phyloP scores from a whole-genome alignment of 345 rosid genomes.

The Lepidium africanum region DNA sequence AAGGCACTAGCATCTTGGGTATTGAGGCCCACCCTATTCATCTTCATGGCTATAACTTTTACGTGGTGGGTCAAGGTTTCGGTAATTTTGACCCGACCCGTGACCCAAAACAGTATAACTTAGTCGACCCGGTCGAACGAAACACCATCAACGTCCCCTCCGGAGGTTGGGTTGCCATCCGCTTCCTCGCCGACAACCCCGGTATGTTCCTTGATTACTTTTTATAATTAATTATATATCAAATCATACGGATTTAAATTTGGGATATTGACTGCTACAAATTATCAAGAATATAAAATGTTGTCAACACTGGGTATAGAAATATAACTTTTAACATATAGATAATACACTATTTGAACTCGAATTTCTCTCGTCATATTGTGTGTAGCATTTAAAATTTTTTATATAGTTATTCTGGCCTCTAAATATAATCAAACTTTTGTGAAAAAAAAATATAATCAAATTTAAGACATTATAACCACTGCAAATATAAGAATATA shows the following conservation, averaged over 20 bases:
- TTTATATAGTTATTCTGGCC: no score
- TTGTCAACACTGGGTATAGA: no score
- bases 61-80: constrained; percentile 67
- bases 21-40: constrained; percentile 79
- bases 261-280: neutral
- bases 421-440: no score
- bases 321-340: no score
- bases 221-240: neutral
- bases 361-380: no score
- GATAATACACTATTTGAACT: no score
- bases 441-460: no score
- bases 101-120: constrained; percentile 54
- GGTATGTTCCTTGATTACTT: constrained; percentile 30
- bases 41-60: constrained; percentile 69
- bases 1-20: constrained; percentile 66
- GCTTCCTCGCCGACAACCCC: constrained; percentile 69
- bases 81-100: constrained; percentile 53
- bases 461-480: no score
- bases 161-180: constrained; percentile 70
- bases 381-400: no score
- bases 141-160: constrained; percentile 63
- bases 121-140: constrained; percentile 66
- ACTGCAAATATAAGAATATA: no score
- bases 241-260: neutral
- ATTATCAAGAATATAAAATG: no score